Conservation (phyloP, 768 basidiomycete genomes). For the Lentinula boryana region DNA sequence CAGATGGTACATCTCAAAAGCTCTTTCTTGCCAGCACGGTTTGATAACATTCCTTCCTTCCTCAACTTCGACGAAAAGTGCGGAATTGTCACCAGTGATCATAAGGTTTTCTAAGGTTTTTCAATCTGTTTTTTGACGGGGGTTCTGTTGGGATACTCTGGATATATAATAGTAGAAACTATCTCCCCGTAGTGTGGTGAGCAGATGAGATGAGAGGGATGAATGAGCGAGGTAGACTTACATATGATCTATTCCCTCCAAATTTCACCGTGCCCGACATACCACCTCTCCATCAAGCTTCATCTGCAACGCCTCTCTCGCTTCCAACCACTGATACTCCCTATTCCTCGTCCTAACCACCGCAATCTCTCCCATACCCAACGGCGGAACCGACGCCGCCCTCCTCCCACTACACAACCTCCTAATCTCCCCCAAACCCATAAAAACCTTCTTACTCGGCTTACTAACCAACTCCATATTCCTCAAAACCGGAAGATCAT, state of each 20-base stretch:
- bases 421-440: conserved; percentile 68
- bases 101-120: too few relatives aligned
- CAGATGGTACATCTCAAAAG: too few relatives aligned
- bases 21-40: too few relatives aligned
- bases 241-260: background rate
- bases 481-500: conserved; percentile 78
- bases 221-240: background rate
- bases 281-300: conserved; percentile 81
- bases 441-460: conserved; percentile 76
- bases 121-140: too few relatives aligned
- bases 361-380: conserved; percentile 91
- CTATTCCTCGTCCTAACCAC: conserved; percentile 68
- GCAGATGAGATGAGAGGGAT: background rate
- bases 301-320: conserved; percentile 81
- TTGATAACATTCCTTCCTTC: too few relatives aligned
- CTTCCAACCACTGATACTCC: conserved; percentile 86
- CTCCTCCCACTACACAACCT: conserved; percentile 78
- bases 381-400: conserved; percentile 73
- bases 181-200: background rate
- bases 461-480: conserved; percentile 78
- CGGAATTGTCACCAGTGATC: too few relatives aligned
- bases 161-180: background rate
- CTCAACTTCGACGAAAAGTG: too few relatives aligned
- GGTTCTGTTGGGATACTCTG: too few relatives aligned
- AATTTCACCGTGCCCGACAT: conserved; percentile 57